phyloP scores from a whole-genome alignment of 108 stramenopile species.

The Hondaea fermentalgiana region DNA sequence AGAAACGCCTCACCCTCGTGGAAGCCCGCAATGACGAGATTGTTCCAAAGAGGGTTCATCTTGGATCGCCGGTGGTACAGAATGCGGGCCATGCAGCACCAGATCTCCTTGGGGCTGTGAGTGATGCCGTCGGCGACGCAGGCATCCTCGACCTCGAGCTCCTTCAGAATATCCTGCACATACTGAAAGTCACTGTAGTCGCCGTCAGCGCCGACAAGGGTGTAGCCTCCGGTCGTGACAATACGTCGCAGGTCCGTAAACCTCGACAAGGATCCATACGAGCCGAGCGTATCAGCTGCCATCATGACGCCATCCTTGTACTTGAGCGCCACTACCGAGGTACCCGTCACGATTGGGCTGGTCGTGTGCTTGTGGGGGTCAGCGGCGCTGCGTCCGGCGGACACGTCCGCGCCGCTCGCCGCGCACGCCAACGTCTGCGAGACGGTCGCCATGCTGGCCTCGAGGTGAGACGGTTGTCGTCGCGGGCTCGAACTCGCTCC shows the following conservation, averaged over 20 bases:
- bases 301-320: conserved; percentile 90
- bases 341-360: conserved; percentile 90
- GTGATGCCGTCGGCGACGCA: conserved; percentile 49
- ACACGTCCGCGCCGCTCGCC: not conserved
- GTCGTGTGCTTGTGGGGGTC: conserved; percentile 56
- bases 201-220: conserved; percentile 80
- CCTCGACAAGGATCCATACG: conserved; percentile 87
- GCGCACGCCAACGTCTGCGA: not conserved
- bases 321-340: conserved; percentile 84
- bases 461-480: too few species aligned
- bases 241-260: conserved; percentile 80
- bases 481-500: too few species aligned
- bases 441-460: not conserved
- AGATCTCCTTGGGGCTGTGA: conserved; percentile 35
- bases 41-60: conserved; percentile 98
- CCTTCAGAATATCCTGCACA: conserved; percentile 65
- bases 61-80: conserved; percentile 51
- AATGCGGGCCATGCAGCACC: conserved; percentile 13
- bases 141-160: conserved; percentile 45
- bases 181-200: conserved; percentile 91
- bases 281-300: conserved; percentile 87
- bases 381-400: not conserved
- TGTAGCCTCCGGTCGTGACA: conserved; percentile 53
- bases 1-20: conserved; percentile 56
- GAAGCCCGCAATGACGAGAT: conserved; percentile 77